phyloP scores from a whole-genome alignment of 768 basidiomycete species.

The Leccinum subtestaceum region DNA sequence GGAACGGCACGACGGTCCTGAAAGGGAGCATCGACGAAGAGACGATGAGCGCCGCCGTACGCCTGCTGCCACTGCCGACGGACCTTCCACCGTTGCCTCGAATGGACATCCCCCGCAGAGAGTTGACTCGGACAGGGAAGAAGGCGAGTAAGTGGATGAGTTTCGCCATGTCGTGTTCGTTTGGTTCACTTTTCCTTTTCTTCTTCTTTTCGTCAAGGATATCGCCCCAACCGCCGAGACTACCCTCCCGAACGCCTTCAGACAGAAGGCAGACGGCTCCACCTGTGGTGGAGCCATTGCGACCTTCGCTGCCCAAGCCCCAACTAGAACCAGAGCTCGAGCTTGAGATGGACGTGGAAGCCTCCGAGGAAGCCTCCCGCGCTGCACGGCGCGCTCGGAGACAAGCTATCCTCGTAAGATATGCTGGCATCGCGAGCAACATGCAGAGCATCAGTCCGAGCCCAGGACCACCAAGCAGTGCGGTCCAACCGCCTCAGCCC shows the following conservation, averaged over 20 bases:
- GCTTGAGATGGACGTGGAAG: slow-evolving; percentile 51
- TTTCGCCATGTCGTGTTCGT: slow-evolving; percentile 5
- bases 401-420: slow-evolving; percentile 79
- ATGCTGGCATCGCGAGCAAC: slow-evolving; percentile 47
- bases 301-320: slow-evolving; percentile 13
- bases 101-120: slow-evolving; percentile 27
- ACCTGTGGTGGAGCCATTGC: slow-evolving; percentile 19
- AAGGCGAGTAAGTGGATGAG: slow-evolving; percentile 82
- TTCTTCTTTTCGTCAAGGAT: slow-evolving; percentile 43
- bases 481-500: slow-evolving; percentile 67
- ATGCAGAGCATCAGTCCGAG: slow-evolving; percentile 50
- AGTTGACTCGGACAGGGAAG: slow-evolving; percentile 68
- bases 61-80: slow-evolving; percentile 11
- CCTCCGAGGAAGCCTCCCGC: slow-evolving; percentile 59
- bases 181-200: slow-evolving; percentile 11
- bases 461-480: slow-evolving; percentile 67
- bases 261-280: slow-evolving; percentile 13
- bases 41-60: slow-evolving; percentile 32
- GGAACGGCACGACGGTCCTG: slow-evolving; percentile 28
- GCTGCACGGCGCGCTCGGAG: slow-evolving; percentile 68
- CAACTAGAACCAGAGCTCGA: slow-evolving; percentile 43
- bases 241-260: slow-evolving; percentile 26
- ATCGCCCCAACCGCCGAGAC: slow-evolving; percentile 49
- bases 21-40: slow-evolving; percentile 28
- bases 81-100: slow-evolving; percentile 6